phyloP scores from a whole-genome alignment of 2,329 filamentous ascomycete genomes.

The Colletotrichum melonis region DNA sequence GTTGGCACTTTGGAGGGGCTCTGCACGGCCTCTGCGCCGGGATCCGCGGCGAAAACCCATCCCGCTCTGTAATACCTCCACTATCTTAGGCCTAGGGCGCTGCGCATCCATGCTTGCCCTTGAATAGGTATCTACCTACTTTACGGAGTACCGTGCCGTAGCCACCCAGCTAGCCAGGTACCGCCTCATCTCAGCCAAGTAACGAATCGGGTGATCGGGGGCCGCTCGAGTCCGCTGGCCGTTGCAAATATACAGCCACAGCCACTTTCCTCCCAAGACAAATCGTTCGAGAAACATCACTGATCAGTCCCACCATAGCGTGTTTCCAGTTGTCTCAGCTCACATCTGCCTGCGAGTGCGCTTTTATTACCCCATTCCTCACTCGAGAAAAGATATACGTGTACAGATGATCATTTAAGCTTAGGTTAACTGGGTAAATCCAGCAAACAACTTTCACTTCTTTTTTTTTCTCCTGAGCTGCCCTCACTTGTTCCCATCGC shows the following conservation, averaged over 20 bases:
- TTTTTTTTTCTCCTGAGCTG: neutral
- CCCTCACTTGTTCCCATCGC: neutral
- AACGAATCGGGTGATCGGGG: neutral
- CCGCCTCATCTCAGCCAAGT: neutral
- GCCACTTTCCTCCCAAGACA: neutral
- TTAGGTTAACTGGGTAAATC: neutral
- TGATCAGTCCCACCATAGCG: neutral
- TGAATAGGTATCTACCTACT: too few species aligned
- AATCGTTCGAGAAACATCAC: constrained; percentile 19
- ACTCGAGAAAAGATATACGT: neutral
- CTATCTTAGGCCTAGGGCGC: neutral
- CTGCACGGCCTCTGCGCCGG: neutral
- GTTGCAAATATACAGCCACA: neutral
- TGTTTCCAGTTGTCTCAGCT: constrained; percentile 6
- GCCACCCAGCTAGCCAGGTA: neutral
- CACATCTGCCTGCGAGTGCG: neutral
- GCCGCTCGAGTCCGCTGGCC: neutral
- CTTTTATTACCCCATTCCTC: neutral
- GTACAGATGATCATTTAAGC: neutral
- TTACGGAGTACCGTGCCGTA: neutral
- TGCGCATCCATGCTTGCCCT: neutral
- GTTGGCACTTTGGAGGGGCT: neutral
- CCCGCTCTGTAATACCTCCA: neutral
- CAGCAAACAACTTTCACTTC: neutral
- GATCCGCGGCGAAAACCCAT: neutral